A percentile compares a stretch with the other conserved stretches of the same genome.
These are phyloP conservation scores for Fusarium hostae DNA, from an alignment of 2,329 filamentous ascomycete species.

Conservation along the genomic window DNA sequence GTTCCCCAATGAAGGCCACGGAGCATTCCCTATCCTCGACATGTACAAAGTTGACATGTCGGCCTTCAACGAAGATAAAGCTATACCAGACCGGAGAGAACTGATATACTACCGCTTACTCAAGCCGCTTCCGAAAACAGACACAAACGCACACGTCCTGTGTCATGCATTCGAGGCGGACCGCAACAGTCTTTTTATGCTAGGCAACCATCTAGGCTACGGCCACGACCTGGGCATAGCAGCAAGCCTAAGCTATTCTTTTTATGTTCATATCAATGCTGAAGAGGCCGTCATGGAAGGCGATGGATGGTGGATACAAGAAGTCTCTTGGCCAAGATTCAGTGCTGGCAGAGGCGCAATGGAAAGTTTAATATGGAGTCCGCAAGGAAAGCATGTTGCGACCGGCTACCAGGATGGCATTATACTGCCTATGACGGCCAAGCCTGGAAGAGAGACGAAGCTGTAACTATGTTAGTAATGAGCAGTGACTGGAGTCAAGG, in stretches of 20 bases:
- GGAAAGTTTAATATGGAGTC: slow-evolving; percentile 65
- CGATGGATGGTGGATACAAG: slow-evolving; percentile 65
- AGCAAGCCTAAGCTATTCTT: slow-evolving; percentile 62
- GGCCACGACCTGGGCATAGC: slow-evolving; percentile 55
- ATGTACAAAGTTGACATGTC: slow-evolving; percentile 67
- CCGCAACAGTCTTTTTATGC: slow-evolving; percentile 65
- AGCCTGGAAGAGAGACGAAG: slow-evolving; percentile 6
- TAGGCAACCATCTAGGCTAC: slow-evolving; percentile 60
- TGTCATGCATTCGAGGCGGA: slow-evolving; percentile 64
- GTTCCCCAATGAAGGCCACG: slow-evolving; percentile 53
- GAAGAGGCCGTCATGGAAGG: slow-evolving; percentile 60
- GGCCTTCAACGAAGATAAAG: slow-evolving; percentile 55
- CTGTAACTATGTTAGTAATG: not conserved
- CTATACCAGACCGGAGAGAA: slow-evolving; percentile 59
- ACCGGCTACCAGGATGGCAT: slow-evolving; percentile 67
- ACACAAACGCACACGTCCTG: slow-evolving; percentile 58
- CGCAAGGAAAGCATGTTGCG: slow-evolving; percentile 62
- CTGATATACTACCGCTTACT: slow-evolving; percentile 62
- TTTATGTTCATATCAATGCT: slow-evolving; percentile 63
- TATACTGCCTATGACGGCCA: slow-evolving; percentile 42
- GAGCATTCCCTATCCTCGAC: slow-evolving; percentile 61
- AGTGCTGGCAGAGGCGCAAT: slow-evolving; percentile 60
- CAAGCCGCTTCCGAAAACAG: slow-evolving; percentile 53
- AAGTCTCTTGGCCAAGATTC: slow-evolving; percentile 60
- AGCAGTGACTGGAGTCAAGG: not conserved